Percentiles rank a stretch among this genome's conserved stretches.
Evolutionary conservation across 257 asterid genomes (phyloP).

Genomic region (Hygrophila difformis): DNA sequence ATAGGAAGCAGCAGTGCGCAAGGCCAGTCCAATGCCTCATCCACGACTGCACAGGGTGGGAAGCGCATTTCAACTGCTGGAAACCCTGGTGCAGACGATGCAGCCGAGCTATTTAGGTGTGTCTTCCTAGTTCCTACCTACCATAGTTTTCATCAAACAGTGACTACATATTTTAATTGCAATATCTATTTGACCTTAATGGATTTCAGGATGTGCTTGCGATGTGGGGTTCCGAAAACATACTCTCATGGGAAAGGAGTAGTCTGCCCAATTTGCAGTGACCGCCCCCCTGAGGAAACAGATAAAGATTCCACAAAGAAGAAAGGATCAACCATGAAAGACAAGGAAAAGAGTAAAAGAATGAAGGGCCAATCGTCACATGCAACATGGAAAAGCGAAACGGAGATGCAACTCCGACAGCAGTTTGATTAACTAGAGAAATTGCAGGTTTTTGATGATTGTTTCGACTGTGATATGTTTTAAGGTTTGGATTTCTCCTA

Average conservation of each 20-base stretch:
- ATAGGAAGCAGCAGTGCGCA: conserved; percentile 31
- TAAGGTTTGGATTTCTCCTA: no score
- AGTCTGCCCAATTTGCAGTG: conserved; percentile 78
- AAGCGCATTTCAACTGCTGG: conserved; percentile 50
- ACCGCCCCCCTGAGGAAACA: conserved; percentile 43
- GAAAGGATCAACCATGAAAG: conserved; percentile 68
- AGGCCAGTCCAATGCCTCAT: conserved; percentile 27
- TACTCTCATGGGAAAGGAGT: conserved; percentile 55
- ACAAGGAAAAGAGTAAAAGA: conserved; percentile 87
- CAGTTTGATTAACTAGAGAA: conserved; percentile 64
- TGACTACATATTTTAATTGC: no score
- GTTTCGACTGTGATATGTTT: no score
- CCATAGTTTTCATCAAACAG: no score
- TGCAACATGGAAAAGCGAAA: conserved; percentile 92
- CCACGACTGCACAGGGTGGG: conserved; percentile 34
- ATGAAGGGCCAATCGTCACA: conserved; percentile 97
- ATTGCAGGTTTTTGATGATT: neutral
- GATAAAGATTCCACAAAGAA: conserved; percentile 51
- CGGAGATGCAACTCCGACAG: conserved; percentile 95
- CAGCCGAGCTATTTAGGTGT: conserved; percentile 75
- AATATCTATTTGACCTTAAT: no score
- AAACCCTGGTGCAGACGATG: conserved; percentile 70
- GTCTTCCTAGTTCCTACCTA: no score
- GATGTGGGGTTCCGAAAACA: conserved; percentile 82
- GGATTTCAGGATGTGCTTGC: conserved; percentile 86